These are phyloP conservation scores for Euptelea pleiosperma DNA, from an alignment of 164 flowering plant genomes.

Conservation along the genomic window DNA sequence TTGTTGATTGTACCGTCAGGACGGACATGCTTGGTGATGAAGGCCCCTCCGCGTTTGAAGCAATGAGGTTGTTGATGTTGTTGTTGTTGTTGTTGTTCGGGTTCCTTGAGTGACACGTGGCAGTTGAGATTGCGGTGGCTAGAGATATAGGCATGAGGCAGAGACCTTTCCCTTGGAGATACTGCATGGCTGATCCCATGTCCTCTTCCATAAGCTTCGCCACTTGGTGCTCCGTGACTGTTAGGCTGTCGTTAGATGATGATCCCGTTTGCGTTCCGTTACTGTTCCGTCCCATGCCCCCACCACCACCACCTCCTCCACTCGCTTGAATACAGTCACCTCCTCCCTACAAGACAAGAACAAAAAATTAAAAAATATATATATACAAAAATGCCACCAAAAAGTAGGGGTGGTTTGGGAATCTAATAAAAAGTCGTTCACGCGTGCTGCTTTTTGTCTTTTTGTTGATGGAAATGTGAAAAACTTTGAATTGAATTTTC, in stretches of 20 bases:
- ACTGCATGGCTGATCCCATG: conserved; percentile 98
- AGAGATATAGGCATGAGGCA: conserved; percentile 98
- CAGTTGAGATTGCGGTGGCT: conserved; percentile 85
- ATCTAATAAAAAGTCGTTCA: background rate
- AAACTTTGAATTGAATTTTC: too few species aligned
- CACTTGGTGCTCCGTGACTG: conserved; percentile 81
- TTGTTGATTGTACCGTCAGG: conserved; percentile 60
- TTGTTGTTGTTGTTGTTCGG: conserved; percentile 12
- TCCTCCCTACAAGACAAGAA: conserved; percentile 31
- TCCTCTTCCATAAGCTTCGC: conserved; percentile 92
- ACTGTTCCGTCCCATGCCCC: conserved; percentile 25
- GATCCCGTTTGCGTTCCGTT: conserved; percentile 51
- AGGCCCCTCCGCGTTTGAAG: conserved; percentile 35
- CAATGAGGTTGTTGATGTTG: conserved; percentile 11
- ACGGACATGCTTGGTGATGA: conserved; percentile 67
- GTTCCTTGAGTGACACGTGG: conserved; percentile 57
- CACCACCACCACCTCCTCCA: conserved; percentile 28
- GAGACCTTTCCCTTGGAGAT: conserved; percentile 90
- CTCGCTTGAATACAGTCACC: conserved; percentile 41
- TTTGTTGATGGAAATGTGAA: background rate
- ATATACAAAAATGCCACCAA: too few species aligned
- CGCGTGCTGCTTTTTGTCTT: conserved; percentile 20
- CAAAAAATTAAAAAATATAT: background rate
- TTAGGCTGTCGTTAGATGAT: conserved; percentile 45
- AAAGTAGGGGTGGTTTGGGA: conserved; percentile 5